These are phyloP conservation scores for Rhexocercosporidium sp. DNA, from an alignment of 2,329 filamentous ascomycete genomes.

Conservation along the genomic window DNA sequence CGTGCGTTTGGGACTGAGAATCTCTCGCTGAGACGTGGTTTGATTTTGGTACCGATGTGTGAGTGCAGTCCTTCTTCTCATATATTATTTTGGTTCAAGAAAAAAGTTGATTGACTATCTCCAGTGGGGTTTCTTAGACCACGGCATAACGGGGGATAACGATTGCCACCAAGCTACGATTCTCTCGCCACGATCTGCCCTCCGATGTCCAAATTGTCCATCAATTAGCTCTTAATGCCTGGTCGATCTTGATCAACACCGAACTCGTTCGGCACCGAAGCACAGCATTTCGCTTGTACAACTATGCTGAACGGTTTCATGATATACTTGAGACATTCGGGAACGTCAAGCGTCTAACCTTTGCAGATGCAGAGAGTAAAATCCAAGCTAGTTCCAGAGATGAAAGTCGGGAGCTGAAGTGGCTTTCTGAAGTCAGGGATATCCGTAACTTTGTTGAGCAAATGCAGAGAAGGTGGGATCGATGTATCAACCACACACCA, in stretches of 20 bases:
- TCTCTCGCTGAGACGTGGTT: background rate
- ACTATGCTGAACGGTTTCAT: background rate
- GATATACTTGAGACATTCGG: background rate
- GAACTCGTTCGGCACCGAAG: background rate
- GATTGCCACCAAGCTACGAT: too few relatives aligned
- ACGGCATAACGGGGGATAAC: too few relatives aligned
- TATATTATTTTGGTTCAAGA: too few relatives aligned
- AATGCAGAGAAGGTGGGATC: background rate
- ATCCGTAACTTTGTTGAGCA: background rate
- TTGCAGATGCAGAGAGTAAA: background rate
- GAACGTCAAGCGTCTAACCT: background rate
- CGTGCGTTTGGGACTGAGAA: background rate
- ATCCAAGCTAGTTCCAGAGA: background rate
- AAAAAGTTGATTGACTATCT: background rate
- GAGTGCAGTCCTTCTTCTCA: too few relatives aligned
- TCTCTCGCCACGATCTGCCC: background rate
- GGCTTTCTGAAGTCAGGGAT: background rate
- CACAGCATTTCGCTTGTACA: background rate
- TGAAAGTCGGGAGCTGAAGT: background rate
- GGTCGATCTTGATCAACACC: background rate
- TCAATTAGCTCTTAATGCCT: background rate
- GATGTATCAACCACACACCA: background rate
- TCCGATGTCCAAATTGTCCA: background rate
- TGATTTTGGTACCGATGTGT: background rate
- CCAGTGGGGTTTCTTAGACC: background rate